Percentiles rank a stretch among this genome's conserved stretches.
Evolutionary conservation across 257 asterid species (phyloP).

Genomic region (Apocynum venetum): DNA sequence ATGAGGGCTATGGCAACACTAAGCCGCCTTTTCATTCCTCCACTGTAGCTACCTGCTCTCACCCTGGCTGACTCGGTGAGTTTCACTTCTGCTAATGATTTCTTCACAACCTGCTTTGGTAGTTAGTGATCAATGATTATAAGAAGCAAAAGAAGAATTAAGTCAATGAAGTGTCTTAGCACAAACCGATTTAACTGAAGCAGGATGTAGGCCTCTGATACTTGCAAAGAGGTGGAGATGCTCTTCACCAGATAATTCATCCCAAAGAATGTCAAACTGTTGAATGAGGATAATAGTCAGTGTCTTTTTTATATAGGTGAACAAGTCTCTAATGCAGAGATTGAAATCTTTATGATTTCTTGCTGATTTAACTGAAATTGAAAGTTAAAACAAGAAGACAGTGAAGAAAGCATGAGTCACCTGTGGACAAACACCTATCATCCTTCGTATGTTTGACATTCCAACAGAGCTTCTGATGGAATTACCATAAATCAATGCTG

Average conservation of each 20-base stretch:
- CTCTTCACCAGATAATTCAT: conserved; percentile 82
- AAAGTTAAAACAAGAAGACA: conserved; percentile 3
- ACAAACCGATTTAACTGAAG: conserved; percentile 53
- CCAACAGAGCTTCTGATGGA: conserved; percentile 79
- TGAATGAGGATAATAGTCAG: conserved; percentile 21
- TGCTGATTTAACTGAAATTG: neutral
- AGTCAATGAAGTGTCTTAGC: neutral
- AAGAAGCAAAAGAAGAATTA: conserved; percentile 1
- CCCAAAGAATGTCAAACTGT: conserved; percentile 95
- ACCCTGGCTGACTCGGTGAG: conserved; percentile 70
- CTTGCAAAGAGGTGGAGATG: conserved; percentile 82
- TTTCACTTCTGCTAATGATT: conserved; percentile 73
- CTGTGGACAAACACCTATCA: conserved; percentile 99
- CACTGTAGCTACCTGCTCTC: conserved; percentile 70
- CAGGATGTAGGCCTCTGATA: conserved; percentile 73
- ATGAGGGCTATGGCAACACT: conserved; percentile 41
- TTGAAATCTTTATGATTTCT: neutral
- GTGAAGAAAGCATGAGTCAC: conserved; percentile 34
- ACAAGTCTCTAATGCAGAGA: neutral
- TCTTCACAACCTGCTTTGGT: conserved; percentile 44
- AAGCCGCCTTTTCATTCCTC: conserved; percentile 42
- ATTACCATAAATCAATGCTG: conserved; percentile 84
- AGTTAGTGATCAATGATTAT: neutral
- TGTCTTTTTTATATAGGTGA: neutral
- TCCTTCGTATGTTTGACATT: conserved; percentile 72